Evolutionary conservation across 1,284 basidiomycete genomes (phyloP), one percentile per base, ranked within the genome.

Genomic region (Ceraceosorus guamensis): DNA sequence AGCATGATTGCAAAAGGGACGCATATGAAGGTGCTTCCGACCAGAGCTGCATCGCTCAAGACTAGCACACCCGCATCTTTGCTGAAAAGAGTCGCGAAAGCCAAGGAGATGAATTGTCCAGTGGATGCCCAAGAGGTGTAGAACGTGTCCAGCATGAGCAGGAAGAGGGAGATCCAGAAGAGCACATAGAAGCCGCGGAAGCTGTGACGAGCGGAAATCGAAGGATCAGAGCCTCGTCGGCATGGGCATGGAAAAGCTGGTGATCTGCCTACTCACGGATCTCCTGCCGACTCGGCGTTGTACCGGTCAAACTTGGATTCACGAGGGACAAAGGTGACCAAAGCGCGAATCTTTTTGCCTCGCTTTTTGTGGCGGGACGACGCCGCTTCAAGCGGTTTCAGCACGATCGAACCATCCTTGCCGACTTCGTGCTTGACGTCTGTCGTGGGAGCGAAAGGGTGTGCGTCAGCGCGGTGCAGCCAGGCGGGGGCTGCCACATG

Each of bases 11-110:
- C 87, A 68, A 95, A 91, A 0, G 87, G 87, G 0, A 97, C 89
- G 56, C 80, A 82, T 24, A 95, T 68, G 13, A 82, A 84, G 13
- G 89, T 91, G 65, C 82, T 82, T 6, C 81, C 77, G 8, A 96
- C 87, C 59, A 98, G 83, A 32, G 88, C 80, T 1, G 80, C 85
- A 70, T 98, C 93, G 47, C 86, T 88, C 30, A 93, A 68, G 0
- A 89, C 91, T 11, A 98, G 83, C 0, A 85, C 86, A 49, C 87
- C 75, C 1, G 85, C 89, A 75, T 98, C 89, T 58, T 85, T 82
- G 0, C 89, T 91, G 78, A 99, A 88, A 79, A 93, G 84, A 43
- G 83, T 81, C 2, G 89, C 90, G 70, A 98, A 96, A 10, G 81
- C 83, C 61, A 90, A 80, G 56, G 87, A 66, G 43, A 96, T 82